phyloP scores from a whole-genome alignment of 2,329 filamentous ascomycete genomes.

The Penicillium sp. region DNA sequence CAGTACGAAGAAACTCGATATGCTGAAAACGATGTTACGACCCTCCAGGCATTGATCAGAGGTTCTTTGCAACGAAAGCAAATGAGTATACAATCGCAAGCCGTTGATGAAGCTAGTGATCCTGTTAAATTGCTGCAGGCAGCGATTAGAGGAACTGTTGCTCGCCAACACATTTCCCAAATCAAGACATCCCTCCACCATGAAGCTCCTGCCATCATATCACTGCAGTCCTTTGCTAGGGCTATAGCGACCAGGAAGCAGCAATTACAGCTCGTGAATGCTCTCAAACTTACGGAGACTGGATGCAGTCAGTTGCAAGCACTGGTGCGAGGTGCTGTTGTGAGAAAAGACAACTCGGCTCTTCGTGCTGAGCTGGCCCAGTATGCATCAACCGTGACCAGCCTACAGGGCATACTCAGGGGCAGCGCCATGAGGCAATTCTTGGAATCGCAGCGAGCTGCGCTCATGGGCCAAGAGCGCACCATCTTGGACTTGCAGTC shows the following conservation, averaged over 20 bases:
- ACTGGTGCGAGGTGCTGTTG: slow-evolving; percentile 38
- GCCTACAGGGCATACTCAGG: slow-evolving; percentile 33
- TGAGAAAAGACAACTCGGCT: slow-evolving; percentile 25
- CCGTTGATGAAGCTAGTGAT: slow-evolving; percentile 50
- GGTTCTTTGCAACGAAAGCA: slow-evolving; percentile 59
- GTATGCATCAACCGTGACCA: slow-evolving; percentile 26
- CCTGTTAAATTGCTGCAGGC: slow-evolving; percentile 51
- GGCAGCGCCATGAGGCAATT: slow-evolving; percentile 30
- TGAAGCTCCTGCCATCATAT: slow-evolving; percentile 28
- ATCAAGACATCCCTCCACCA: slow-evolving; percentile 23
- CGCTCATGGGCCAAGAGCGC: slow-evolving; percentile 43
- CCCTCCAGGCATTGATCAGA: slow-evolving; percentile 62
- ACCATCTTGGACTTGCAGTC: slow-evolving; percentile 50
- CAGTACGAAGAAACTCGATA: no score
- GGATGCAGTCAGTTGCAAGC: slow-evolving; percentile 46
- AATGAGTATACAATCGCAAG: slow-evolving; percentile 25
- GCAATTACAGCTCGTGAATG: slow-evolving; percentile 38
- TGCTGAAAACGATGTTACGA: slow-evolving; percentile 42
- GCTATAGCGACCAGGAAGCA: slow-evolving; percentile 36
- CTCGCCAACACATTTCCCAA: slow-evolving; percentile 26
- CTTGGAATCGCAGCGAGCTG: slow-evolving; percentile 30
- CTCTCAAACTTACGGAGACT: slow-evolving; percentile 39
- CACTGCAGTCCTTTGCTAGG: slow-evolving; percentile 35
- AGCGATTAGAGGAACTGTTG: slow-evolving; percentile 54
- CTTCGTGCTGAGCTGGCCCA: slow-evolving; percentile 28